Evolutionary conservation across 2,329 filamentous ascomycete species (phyloP).

Genomic region (Lachnellula subtilissima): DNA sequence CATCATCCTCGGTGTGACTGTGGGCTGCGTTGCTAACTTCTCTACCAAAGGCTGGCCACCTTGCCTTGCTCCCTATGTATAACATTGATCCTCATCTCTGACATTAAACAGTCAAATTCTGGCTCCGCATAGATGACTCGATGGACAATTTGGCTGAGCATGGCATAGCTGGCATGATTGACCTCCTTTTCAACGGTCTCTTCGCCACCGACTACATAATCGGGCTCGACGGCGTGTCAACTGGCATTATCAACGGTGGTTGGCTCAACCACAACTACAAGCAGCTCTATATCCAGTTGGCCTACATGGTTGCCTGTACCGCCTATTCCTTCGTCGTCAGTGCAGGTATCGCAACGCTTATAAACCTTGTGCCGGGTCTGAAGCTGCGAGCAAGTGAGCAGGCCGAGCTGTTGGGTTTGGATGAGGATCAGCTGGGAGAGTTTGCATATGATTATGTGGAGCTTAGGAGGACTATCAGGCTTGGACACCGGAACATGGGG

Average conservation of each 20-base stretch:
- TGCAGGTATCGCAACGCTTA: constrained; percentile 65
- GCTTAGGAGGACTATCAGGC: constrained; percentile 80
- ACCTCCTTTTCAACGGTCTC: constrained; percentile 66
- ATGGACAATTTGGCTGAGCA: constrained; percentile 70
- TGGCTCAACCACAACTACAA: constrained; percentile 71
- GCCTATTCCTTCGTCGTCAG: constrained; percentile 72
- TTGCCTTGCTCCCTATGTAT: background rate
- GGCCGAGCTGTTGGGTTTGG: constrained; percentile 81
- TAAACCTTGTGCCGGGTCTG: constrained; percentile 72
- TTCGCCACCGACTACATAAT: constrained; percentile 67
- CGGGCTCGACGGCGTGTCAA: constrained; percentile 72
- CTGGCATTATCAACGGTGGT: constrained; percentile 55
- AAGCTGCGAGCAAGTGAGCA: constrained; percentile 75
- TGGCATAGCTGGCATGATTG: constrained; percentile 63
- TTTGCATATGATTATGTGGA: constrained; percentile 90
- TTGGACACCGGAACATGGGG: constrained; percentile 60
- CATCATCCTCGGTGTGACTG: constrained; percentile 57
- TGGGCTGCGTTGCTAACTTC: constrained; percentile 63
- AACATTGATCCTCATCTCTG: too few species aligned
- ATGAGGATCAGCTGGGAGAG: constrained; percentile 84
- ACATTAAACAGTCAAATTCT: constrained; percentile 31
- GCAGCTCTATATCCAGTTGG: constrained; percentile 73
- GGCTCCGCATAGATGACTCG: constrained; percentile 62
- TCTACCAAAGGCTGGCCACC: constrained; percentile 50
- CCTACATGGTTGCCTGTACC: constrained; percentile 63